Evolutionary conservation across 495 filamentous ascomycete genomes (phyloP).

Genomic region (Aspergillus ostianus): DNA sequence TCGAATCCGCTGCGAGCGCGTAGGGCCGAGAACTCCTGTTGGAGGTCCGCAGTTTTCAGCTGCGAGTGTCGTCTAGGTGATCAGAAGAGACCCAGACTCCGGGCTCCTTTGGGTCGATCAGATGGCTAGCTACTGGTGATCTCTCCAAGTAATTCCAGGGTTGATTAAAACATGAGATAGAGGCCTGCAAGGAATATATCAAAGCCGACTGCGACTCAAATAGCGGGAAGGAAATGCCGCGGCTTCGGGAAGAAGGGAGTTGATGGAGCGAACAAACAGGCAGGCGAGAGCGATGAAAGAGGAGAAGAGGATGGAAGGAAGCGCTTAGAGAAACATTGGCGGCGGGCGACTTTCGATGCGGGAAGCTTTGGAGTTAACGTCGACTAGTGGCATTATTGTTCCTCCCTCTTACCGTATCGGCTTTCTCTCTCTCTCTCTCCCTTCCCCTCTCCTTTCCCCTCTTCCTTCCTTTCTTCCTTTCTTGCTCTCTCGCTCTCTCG

Average conservation of each 20-base stretch:
- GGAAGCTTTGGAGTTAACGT: not conserved
- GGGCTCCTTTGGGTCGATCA: conserved; percentile 30
- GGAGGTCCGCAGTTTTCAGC: conserved; percentile 1
- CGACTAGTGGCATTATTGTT: not conserved
- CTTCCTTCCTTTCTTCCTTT: no score
- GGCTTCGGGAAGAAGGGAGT: not conserved
- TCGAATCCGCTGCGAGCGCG: conserved; percentile 2
- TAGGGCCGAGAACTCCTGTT: not conserved
- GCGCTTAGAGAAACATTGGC: conserved; percentile 16
- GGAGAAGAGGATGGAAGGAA: conserved; percentile 17
- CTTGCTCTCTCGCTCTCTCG: no score
- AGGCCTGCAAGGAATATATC: conserved; percentile 1
- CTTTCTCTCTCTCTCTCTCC: not conserved
- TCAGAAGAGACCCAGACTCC: conserved; percentile 28
- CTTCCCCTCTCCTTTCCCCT: no score
- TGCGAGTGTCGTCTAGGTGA: conserved; percentile 17
- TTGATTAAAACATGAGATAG: conserved; percentile 12
- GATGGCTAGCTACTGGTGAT: conserved; percentile 17
- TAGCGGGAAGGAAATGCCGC: not conserved
- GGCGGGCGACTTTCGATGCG: not conserved
- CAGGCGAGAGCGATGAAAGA: conserved; percentile 17
- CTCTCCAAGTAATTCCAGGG: conserved; percentile 2
- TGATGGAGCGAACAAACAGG: not conserved
- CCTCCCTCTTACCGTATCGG: not conserved
- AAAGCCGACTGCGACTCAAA: not conserved